phyloP scores from a whole-genome alignment of 192 early-diverging fungal genomes.

The Chytriomyces hyalinus region DNA sequence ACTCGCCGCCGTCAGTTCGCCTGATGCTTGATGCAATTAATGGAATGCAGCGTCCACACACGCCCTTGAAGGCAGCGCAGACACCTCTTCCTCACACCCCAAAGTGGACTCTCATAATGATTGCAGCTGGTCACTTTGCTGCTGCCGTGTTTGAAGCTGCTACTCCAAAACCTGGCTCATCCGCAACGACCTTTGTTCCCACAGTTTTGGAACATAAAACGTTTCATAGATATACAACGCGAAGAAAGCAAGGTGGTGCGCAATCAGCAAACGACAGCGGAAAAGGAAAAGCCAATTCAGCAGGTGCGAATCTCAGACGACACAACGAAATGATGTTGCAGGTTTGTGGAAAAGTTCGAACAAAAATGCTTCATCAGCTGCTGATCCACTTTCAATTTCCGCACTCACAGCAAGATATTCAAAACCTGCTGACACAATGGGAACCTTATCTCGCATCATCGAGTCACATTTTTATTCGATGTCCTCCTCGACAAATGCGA shows the following conservation, averaged over 20 bases:
- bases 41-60: constrained; percentile 1
- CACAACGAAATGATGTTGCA: constrained; percentile 87
- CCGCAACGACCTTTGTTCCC: not conserved
- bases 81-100: constrained; percentile 20
- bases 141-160: constrained; percentile 81
- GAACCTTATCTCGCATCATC: constrained; percentile 61
- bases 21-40: not conserved
- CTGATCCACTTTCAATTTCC: not conserved
- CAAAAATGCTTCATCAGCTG: not conserved
- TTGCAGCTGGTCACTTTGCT: constrained; percentile 87
- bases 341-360: constrained; percentile 45
- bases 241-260: constrained; percentile 93
- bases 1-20: not conserved
- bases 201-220: constrained; percentile 82
- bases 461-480: constrained; percentile 79
- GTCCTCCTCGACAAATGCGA: constrained; percentile 45
- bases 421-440: constrained; percentile 76
- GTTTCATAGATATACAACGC: constrained; percentile 94
- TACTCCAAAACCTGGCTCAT: constrained; percentile 54
- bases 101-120: constrained; percentile 79
- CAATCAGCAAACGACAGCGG: constrained; percentile 78
- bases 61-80: constrained; percentile 11
- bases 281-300: constrained; percentile 83
- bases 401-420: constrained; percentile 68
- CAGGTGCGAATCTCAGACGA: constrained; percentile 86